Evolutionary conservation across 2,329 filamentous ascomycete species (phyloP), one percentile per base, ranked within the genome.

Genomic region (Rutstroemia sp.): DNA sequence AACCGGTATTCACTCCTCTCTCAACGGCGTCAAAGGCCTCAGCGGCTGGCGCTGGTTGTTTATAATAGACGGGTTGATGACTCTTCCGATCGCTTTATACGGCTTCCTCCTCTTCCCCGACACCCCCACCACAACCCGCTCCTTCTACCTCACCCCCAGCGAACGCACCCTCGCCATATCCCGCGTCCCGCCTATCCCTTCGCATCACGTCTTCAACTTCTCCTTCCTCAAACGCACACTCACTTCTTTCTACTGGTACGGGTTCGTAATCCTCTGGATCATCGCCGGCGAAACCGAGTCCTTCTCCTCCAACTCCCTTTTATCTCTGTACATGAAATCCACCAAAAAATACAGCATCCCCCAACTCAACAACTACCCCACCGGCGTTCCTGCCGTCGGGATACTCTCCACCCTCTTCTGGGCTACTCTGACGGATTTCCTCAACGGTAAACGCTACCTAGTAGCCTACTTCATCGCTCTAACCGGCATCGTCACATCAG

Each of bases 211-310:
- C 66, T 82, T 12, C 76, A 59, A 25, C 66, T 19, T 75, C 55
- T 58, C 62, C 1, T 85, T 87, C 61, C 61, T 77, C 23, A 81
- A 76, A 59, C 76, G 75, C 46, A 77, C 84, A 16, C 73, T 87
- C 9, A 71, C 73, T 0, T 83, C 80, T 0, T 84, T 79, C 78
- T 78, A 84, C 63, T 86, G 80, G 76, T 87, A 82, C 73, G 83
- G 82, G 1, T 87, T 88, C 62, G 77, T 82, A 2, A 65, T 81
- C 4, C 77, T 88, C 0, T 88, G 84, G 84, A 78, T 86, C 60
- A 82, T 89, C 42, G 85, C 84, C 0, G 84, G 85, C 30, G 84
- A 88, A 65, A 84, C 83, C 0, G 86, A 90, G 67, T 86, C 83
- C 0, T 89, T 88, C 68, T 82, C 79, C 52, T 77, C 79, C 19